Evolutionary conservation across 768 basidiomycete species (phyloP).

Genomic region (Phylloporus rhodoxanthus): DNA sequence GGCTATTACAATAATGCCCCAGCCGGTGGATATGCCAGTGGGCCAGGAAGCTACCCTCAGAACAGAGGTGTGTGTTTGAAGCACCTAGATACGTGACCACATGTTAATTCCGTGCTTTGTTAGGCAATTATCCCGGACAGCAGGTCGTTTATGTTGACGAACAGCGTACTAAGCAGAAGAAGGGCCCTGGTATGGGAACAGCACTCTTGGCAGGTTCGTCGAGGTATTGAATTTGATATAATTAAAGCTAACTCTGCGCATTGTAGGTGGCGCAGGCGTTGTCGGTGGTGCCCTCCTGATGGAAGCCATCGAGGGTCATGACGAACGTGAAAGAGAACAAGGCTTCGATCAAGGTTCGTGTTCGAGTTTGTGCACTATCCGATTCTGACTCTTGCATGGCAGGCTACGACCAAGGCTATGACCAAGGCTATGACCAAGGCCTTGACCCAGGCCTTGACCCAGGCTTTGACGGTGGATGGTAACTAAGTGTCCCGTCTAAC

Average conservation of each 20-base stretch:
- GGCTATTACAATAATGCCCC: conserved; percentile 16
- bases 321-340: conserved; percentile 28
- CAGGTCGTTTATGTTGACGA: conserved; percentile 35
- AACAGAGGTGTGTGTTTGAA: conserved; percentile 20
- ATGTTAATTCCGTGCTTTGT: conserved; percentile 3
- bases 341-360: conserved; percentile 34
- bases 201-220: conserved; percentile 41
- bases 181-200: conserved; percentile 47
- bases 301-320: conserved; percentile 43
- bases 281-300: conserved; percentile 55
- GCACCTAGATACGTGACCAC: neutral
- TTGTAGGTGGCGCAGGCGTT: conserved; percentile 55
- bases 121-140: conserved; percentile 32
- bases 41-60: conserved; percentile 3
- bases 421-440: no score
- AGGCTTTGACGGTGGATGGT: conserved; percentile 12
- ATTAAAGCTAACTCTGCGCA: conserved; percentile 2
- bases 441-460: no score
- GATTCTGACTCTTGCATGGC: conserved; percentile 4
- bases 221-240: neutral
- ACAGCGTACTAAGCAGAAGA: conserved; percentile 33
- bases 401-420: no score
- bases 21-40: conserved; percentile 12
- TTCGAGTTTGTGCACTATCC: conserved; percentile 1
- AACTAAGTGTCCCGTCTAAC: neutral